Conservation (phyloP, 768 basidiomycete genomes). For the Auricularia sp. region DNA sequence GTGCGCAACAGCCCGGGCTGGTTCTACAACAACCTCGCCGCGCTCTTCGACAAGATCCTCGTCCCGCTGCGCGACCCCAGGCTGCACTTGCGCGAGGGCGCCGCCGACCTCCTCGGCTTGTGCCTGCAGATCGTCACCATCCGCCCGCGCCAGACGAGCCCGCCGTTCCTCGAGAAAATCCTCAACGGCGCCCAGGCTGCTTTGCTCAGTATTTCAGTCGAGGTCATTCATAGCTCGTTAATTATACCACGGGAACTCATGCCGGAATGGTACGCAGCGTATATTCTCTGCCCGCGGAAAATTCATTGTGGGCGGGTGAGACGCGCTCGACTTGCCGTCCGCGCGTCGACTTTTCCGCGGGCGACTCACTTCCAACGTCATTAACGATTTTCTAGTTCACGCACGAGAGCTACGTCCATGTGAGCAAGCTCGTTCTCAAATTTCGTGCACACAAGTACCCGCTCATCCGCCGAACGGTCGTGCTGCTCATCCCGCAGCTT, state of each 20-base stretch:
- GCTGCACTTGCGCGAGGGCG: constrained; percentile 81
- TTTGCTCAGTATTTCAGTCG: constrained; percentile 67
- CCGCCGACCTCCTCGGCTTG: constrained; percentile 85
- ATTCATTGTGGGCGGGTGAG: too few relatives aligned
- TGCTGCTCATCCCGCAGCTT: constrained; percentile 87
- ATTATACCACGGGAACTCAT: constrained; percentile 85
- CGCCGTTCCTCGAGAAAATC: constrained; percentile 65
- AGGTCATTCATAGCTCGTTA: constrained; percentile 86
- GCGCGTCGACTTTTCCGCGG: too few relatives aligned
- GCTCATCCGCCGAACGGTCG: constrained; percentile 87
- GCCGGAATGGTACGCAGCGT: constrained; percentile 73
- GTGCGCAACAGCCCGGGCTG: constrained; percentile 80
- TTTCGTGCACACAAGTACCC: constrained; percentile 83
- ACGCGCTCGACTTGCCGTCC: too few relatives aligned
- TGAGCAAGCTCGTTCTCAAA: constrained; percentile 79
- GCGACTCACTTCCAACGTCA: too few relatives aligned
- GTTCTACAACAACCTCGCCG: constrained; percentile 78
- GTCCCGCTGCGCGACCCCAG: constrained; percentile 81
- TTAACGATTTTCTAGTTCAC: constrained; percentile 63
- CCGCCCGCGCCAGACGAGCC: constrained; percentile 49
- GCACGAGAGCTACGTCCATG: constrained; percentile 75
- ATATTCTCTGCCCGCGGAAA: too few relatives aligned
- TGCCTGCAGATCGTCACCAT: constrained; percentile 80
- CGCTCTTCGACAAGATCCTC: constrained; percentile 89
- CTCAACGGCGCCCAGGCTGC: constrained; percentile 77